A percentile compares a stretch with the other conserved stretches of the same genome.
Evolutionary conservation across 148 eudicot species (phyloP).

Genomic region (Silene latifolia): DNA sequence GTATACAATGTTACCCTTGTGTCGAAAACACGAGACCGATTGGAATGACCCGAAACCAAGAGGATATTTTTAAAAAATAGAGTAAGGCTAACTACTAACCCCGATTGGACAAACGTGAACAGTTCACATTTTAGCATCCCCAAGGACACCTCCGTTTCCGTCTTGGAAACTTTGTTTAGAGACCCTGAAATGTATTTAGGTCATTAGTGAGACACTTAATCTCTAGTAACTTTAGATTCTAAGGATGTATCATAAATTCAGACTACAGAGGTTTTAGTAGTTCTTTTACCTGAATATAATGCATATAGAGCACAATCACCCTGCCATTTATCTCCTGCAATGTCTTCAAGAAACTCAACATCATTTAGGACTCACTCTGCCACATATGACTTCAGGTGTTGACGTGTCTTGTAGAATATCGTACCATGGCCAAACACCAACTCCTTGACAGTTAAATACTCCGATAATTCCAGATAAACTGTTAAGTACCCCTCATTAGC

Average conservation of each 20-base stretch:
- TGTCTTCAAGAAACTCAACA: slow-evolving; percentile 55
- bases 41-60: not conserved
- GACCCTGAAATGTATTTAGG: slow-evolving; percentile 27
- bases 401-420: slow-evolving; percentile 14
- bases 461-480: slow-evolving; percentile 66
- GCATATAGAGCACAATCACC: slow-evolving; percentile 48
- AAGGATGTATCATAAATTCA: not conserved
- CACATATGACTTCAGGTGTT: slow-evolving; percentile 23
- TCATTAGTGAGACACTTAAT: not conserved
- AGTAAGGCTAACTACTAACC: slow-evolving; percentile 29
- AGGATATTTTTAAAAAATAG: no score
- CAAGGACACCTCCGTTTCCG: slow-evolving; percentile 36
- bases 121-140: slow-evolving; percentile 39
- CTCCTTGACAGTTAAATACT: slow-evolving; percentile 90
- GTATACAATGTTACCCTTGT: not conserved
- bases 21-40: not conserved
- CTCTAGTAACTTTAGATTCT: not conserved
- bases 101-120: slow-evolving; percentile 46
- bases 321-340: slow-evolving; percentile 34
- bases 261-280: not conserved
- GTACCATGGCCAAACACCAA: slow-evolving; percentile 64
- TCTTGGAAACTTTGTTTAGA: slow-evolving; percentile 29
- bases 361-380: slow-evolving; percentile 42
- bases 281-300: slow-evolving; percentile 39
- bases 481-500: not conserved